Evolutionary conservation across 306 rosid species (phyloP).

Genomic region (Citrullus mucosospermus): DNA sequence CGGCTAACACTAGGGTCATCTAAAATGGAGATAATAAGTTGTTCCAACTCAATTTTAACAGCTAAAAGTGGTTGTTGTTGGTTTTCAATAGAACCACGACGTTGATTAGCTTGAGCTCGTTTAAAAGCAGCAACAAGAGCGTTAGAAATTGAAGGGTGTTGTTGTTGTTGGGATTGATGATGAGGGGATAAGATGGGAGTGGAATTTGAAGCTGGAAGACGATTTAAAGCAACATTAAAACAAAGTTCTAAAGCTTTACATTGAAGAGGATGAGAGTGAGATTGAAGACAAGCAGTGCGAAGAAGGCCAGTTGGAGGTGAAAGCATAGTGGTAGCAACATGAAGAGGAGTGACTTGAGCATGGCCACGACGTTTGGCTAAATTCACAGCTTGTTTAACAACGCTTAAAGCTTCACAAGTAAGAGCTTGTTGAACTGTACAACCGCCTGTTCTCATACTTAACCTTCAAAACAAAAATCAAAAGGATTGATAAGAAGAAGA

Average conservation of each 20-base stretch:
- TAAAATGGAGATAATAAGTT: slow-evolving; percentile 72
- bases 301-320: slow-evolving; percentile 45
- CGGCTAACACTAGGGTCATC: slow-evolving; percentile 96
- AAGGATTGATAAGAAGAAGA: background rate
- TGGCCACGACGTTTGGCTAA: slow-evolving; percentile 85
- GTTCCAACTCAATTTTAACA: slow-evolving; percentile 76
- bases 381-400: slow-evolving; percentile 62
- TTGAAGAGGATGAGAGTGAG: slow-evolving; percentile 93
- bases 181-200: slow-evolving; percentile 46
- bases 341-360: slow-evolving; percentile 94
- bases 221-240: slow-evolving; percentile 89
- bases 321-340: slow-evolving; percentile 86
- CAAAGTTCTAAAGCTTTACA: slow-evolving; percentile 97
- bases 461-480: too few species aligned
- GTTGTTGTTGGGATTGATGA: slow-evolving; percentile 1
- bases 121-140: slow-evolving; percentile 97
- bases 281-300: slow-evolving; percentile 75
- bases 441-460: slow-evolving; percentile 73
- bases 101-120: slow-evolving; percentile 92
- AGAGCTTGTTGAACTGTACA: slow-evolving; percentile 72
- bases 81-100: slow-evolving; percentile 87
- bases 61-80: slow-evolving; percentile 85
- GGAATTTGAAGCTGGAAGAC: slow-evolving; percentile 68
- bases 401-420: slow-evolving; percentile 55
- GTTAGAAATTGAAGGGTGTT: slow-evolving; percentile 67